Base-by-base conservation (phyloP, 768 basidiomycete genomes). In the Russula ochroleuca region DNA sequence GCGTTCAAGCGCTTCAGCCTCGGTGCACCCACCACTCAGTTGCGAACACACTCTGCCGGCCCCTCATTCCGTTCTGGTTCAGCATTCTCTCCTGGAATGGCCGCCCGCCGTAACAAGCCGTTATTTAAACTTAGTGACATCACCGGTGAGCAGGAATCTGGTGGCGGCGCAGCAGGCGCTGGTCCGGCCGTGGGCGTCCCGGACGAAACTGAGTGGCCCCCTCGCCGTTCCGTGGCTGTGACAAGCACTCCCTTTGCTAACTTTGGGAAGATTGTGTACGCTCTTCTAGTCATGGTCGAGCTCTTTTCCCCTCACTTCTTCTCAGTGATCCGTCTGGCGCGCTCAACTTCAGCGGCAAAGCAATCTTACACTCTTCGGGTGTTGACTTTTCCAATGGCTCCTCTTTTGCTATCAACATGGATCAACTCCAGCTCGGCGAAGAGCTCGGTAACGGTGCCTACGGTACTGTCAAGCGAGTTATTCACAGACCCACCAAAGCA, bases 361-460 rank as follows among this genome's bases (percentile, higher is more conserved):
- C 97, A 5, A 85, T 98, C 43, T 75, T 99, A 13, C 92, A 96
- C 71, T 88, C 94, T 0, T 79, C 86, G 25, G 97, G 97, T 60
- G 88, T 90, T 43, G 85, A 90, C 69, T 99, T 99, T 74, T 87
- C 86, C 33, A 93, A 86, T 68, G 97, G 97, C 49, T 83, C 88
- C 48, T 92, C 89, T 10, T 97, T 92, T 74, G 81, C 85, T 59
- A 97, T 99, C 77, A 96, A 93, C 76, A 96, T 96, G 96, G 83
- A 85, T 62, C 88, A 98, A 73, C 83, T 99, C 61, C 82, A 90
- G 62, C 82, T 98, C 62, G 81, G 90, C 64, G 94, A 98, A 71
- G 97, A 98, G 75, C 83, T 98, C 57, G 97, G 97, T 38, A 87
- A 87, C 70, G 97, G 97, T 38, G 97, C 97, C 74, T 98, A 98